Evolutionary conservation across 2,329 filamentous ascomycete species (phyloP).

Genomic region (Neopestalotiopsis rosae): DNA sequence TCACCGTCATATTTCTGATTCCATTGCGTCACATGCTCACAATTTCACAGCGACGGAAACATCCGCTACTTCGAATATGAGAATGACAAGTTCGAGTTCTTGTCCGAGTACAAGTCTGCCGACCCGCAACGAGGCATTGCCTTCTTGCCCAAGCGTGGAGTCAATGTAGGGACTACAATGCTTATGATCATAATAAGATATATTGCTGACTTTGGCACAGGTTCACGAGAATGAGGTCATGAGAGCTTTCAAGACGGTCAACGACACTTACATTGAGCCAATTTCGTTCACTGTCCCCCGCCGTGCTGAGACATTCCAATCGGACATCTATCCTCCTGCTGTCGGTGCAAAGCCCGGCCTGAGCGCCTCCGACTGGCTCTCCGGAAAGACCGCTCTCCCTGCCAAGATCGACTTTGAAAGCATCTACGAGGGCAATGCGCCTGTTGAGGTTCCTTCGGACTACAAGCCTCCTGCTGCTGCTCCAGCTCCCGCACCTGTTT

Average conservation of each 20-base stretch:
- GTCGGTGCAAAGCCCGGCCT: constrained; percentile 81
- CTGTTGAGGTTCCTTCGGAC: constrained; percentile 76
- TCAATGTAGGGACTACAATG: constrained; percentile 67
- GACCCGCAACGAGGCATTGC: constrained; percentile 95
- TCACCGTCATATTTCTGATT: constrained; percentile 21
- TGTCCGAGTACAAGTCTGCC: constrained; percentile 95
- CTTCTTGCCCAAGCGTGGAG: constrained; percentile 91
- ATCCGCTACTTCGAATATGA: constrained; percentile 99
- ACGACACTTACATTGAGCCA: constrained; percentile 91
- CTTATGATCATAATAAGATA: neutral
- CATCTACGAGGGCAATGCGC: constrained; percentile 82
- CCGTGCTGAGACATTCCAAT: constrained; percentile 92
- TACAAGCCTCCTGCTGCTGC: constrained; percentile 62
- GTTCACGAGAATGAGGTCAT: constrained; percentile 96
- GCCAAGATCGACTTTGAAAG: constrained; percentile 94
- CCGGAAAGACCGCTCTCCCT: constrained; percentile 82
- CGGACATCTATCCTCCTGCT: constrained; percentile 93
- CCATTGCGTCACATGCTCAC: constrained; percentile 15
- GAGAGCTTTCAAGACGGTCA: constrained; percentile 96
- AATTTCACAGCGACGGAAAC: constrained; percentile 79
- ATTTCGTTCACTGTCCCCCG: constrained; percentile 97
- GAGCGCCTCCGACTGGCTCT: constrained; percentile 81
- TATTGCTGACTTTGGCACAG: constrained; percentile 41
- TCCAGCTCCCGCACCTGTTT: constrained; percentile 47
- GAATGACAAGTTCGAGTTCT: constrained; percentile 97